phyloP scores from a whole-genome alignment of 129 eudicot genomes.

The Lonicera japonica region DNA sequence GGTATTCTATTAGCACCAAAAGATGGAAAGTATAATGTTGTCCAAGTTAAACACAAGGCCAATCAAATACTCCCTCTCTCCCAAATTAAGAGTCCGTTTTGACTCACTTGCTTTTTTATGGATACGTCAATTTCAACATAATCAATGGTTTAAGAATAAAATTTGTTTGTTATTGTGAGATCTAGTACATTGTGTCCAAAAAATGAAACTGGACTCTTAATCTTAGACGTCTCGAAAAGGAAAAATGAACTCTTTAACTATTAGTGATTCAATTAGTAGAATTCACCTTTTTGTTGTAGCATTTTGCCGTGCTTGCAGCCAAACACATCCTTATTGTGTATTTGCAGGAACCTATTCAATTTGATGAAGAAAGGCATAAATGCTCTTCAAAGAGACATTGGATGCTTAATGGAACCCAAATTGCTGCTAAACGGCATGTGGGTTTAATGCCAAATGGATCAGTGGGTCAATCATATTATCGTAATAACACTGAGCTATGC shows the following conservation, averaged over 20 bases:
- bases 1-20: too few species aligned
- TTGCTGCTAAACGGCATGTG: conserved; percentile 20
- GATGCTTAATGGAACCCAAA: conserved; percentile 17
- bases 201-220: too few species aligned
- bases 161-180: too few species aligned
- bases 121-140: too few species aligned
- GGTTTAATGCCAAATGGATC: conserved; percentile 33
- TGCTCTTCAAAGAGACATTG: conserved; percentile 6
- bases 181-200: too few species aligned
- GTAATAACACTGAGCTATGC: conserved; percentile 32
- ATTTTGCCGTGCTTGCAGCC: conserved; percentile 1
- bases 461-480: conserved; percentile 18
- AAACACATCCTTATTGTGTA: background rate
- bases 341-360: conserved; percentile 42
- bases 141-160: too few species aligned
- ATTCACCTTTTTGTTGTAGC: background rate
- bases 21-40: too few species aligned
- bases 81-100: too few species aligned
- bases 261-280: background rate
- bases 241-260: background rate
- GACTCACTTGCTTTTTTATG: too few species aligned
- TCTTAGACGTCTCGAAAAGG: too few species aligned
- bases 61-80: too few species aligned
- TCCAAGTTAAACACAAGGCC: too few species aligned
- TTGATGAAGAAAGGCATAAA: conserved; percentile 26